A percentile compares a stretch with the other conserved stretches of the same genome.
Evolutionary conservation across 2,329 filamentous ascomycete genomes (phyloP).

Genomic region (Stagonosporopsis tanaceti): DNA sequence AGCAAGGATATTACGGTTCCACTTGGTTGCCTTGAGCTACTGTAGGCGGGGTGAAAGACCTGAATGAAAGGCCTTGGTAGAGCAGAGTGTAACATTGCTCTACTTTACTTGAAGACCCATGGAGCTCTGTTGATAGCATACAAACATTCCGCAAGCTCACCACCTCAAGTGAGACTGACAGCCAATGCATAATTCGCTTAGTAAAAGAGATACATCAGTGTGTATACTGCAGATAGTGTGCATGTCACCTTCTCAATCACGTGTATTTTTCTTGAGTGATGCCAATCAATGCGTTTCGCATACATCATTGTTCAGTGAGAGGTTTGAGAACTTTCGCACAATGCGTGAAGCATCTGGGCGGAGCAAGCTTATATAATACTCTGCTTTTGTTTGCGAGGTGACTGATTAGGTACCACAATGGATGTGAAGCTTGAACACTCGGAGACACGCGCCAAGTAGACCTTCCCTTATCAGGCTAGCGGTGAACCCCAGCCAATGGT

Average conservation of each 20-base stretch:
- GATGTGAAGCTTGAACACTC: no score
- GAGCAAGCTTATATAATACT: no score
- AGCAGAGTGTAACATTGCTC: not conserved
- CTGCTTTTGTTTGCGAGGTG: no score
- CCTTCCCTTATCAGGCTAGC: constrained; percentile 7
- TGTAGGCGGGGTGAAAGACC: not conserved
- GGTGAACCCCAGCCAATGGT: constrained; percentile 14
- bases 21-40: not conserved
- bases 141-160: not conserved
- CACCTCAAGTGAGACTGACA: not conserved
- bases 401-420: no score
- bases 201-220: not conserved
- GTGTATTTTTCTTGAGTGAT: not conserved
- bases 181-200: no score
- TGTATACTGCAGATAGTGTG: not conserved
- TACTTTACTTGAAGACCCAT: no score
- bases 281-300: not conserved
- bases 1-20: not conserved
- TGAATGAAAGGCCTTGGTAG: not conserved
- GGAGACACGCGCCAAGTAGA: not conserved
- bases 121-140: not conserved
- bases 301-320: not conserved
- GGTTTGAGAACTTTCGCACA: not conserved
- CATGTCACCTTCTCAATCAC: not conserved
- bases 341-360: no score